These are phyloP conservation scores for Epichloe typhina DNA, from an alignment of 2,329 filamentous ascomycete species.

Conservation along the genomic window DNA sequence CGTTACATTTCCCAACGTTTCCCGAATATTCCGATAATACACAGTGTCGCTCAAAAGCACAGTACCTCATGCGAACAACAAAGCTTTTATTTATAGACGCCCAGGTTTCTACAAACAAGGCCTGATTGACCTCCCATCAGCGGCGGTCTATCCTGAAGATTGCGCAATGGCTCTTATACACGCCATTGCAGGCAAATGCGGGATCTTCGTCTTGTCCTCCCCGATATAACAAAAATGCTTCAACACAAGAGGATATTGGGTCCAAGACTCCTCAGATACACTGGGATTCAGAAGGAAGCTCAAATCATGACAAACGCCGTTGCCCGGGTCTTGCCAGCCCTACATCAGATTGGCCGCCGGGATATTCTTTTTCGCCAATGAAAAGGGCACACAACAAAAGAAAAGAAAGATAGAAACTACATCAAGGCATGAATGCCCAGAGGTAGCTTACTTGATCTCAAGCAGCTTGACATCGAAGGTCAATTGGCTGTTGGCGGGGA, in stretches of 20 bases:
- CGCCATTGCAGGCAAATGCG: conserved; percentile 1
- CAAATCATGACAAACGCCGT: conserved; percentile 7
- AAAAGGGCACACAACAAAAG: not conserved
- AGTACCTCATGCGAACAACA: not conserved
- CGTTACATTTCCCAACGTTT: not conserved
- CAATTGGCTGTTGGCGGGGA: conserved; percentile 82
- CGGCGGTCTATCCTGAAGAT: conserved; percentile 2
- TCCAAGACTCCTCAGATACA: conserved; percentile 33
- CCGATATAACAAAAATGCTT: conserved; percentile 1
- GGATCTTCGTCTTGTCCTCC: conserved; percentile 3
- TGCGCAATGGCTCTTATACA: conserved; percentile 1
- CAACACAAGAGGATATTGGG: conserved; percentile 19
- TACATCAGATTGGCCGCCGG: conserved; percentile 1
- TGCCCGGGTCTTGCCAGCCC: conserved; percentile 4
- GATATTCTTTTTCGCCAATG: conserved; percentile 3
- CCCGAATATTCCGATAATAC: not conserved
- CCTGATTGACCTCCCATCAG: not conserved
- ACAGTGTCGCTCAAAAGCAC: not conserved
- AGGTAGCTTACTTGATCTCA: conserved; percentile 57
- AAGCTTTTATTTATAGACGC: conserved; percentile 7
- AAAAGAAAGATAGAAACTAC: not conserved
- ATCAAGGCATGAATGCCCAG: not conserved
- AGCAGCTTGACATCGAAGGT: conserved; percentile 85
- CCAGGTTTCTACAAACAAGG: not conserved
- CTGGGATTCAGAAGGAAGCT: not conserved